Conservation (phyloP, 306 rosid genomes). For the Ormosia emarginata region DNA sequence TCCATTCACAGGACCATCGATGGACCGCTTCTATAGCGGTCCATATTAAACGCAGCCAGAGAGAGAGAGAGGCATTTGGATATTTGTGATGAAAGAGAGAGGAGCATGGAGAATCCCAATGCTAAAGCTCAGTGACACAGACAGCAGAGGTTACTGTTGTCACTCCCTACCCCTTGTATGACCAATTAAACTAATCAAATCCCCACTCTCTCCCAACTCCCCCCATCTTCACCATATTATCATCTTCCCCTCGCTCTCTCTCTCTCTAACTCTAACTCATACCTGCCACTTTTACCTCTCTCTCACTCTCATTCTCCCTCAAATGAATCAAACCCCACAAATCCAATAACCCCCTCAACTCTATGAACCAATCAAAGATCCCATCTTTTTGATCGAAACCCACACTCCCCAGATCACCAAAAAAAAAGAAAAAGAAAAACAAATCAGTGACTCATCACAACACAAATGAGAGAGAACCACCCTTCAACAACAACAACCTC, state of each 20-base stretch:
- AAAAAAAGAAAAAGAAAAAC: too few species aligned
- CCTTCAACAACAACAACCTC: slow-evolving; percentile 35
- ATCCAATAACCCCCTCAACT: background rate
- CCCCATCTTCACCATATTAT: background rate
- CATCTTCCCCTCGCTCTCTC: background rate
- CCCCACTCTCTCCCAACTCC: slow-evolving; percentile 12
- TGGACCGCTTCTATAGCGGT: too few species aligned
- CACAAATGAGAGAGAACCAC: slow-evolving; percentile 43
- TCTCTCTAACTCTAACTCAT: background rate
- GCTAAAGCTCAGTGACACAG: slow-evolving; percentile 51
- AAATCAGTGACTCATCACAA: background rate
- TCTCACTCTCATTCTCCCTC: background rate
- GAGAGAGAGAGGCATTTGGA: slow-evolving; percentile 40
- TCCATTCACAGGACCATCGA: too few species aligned
- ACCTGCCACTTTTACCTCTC: background rate
- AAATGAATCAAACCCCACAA: slow-evolving; percentile 19
- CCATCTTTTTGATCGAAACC: slow-evolving; percentile 6
- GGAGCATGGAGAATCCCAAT: slow-evolving; percentile 65
- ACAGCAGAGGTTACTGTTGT: slow-evolving; percentile 55
- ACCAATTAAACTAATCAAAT: slow-evolving; percentile 43
- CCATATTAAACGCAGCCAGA: too few species aligned
- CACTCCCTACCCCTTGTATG: slow-evolving; percentile 33
- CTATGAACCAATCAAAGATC: slow-evolving; percentile 23
- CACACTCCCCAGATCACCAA: slow-evolving; percentile 31
- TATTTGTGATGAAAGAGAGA: slow-evolving; percentile 42